Base-by-base conservation (phyloP, 305 asterid genomes). In the Fraxinus latifolia region DNA sequence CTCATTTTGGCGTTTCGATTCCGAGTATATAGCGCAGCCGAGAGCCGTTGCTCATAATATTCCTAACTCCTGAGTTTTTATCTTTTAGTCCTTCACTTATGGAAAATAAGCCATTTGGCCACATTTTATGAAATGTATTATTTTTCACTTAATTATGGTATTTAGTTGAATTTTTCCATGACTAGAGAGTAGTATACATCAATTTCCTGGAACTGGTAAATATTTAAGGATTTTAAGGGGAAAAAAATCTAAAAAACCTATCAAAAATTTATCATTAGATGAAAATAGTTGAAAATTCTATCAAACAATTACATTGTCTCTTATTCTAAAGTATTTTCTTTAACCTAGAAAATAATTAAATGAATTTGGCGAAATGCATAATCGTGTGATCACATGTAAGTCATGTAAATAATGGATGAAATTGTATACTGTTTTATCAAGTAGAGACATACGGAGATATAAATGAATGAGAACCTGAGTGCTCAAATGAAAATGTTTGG, bases 1-100 rank as follows among this genome's bases (percentile, higher is more conserved):
- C 88, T 90, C 44, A 89, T 33, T 79, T 65, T 79, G 42, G 84
- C 65, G 72, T 77, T 89, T 90, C 84, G 90, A 85, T 80, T 90
- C 91, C 93, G 88, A 23, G 7, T 25, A 23, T 65, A 8, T 65
- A 25, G 34, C 82, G 73, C 70, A 60, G 27, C 70, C 5, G 70
- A 60, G 70, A 19, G 29, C 29, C 70, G 70, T 60, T 60, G 3
- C 70, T 60, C 31, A 7, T 7, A 19, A 7, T 7, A 19, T 60
- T 19, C 31, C 70, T 58, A 19, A 55, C 67, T 55, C 67, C 67
- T 1, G 9, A 58, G 68, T 19, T 60, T 55, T 60, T 25, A 27
- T 65, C 73, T 8, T 25, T 9, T 25, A 23, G 73, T 65, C 73
- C 73, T 65, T 27, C 14, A 27, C 32, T 65, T 65, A 65, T 25